Conservation (phyloP, 805 yeast species). For the Wickerhamiella siamensis region DNA sequence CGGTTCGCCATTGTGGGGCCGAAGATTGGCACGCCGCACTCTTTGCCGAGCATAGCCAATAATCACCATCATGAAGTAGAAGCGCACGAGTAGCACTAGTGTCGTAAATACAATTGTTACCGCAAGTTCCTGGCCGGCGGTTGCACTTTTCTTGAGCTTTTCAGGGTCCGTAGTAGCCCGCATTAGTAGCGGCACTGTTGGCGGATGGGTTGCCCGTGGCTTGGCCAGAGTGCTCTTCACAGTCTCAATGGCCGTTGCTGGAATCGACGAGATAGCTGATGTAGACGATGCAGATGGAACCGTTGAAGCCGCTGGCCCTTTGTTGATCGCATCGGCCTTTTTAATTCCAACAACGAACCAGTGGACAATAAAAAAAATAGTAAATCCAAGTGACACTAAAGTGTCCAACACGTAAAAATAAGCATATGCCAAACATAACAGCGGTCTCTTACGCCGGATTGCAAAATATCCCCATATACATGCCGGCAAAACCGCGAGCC, state of each 20-base stretch:
- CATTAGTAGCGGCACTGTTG: neutral
- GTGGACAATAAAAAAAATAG: slow-evolving; percentile 53
- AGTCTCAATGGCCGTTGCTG: neutral
- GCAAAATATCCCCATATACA: slow-evolving; percentile 44
- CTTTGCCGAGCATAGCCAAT: slow-evolving; percentile 43
- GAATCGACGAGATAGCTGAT: neutral
- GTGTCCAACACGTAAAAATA: slow-evolving; percentile 57
- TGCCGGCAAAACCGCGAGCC: slow-evolving; percentile 48
- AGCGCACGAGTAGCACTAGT: slow-evolving; percentile 31
- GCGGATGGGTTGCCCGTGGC: neutral
- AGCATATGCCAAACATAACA: slow-evolving; percentile 49
- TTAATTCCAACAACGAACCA: slow-evolving; percentile 42
- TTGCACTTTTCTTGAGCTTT: slow-evolving; percentile 15
- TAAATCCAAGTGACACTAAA: slow-evolving; percentile 47
- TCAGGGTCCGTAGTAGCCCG: slow-evolving; percentile 2
- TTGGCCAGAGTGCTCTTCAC: neutral
- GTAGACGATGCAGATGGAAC: neutral
- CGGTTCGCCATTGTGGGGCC: slow-evolving; percentile 25
- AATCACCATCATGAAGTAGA: slow-evolving; percentile 42
- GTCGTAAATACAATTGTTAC: slow-evolving; percentile 39
- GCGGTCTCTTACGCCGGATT: slow-evolving; percentile 40
- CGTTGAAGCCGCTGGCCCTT: slow-evolving; percentile 7
- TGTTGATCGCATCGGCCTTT: slow-evolving; percentile 15
- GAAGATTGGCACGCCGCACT: slow-evolving; percentile 30
- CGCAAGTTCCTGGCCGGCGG: slow-evolving; percentile 23